Evolutionary conservation across 768 basidiomycete genomes (phyloP).

Genomic region (Cyclocybe cylindracea): DNA sequence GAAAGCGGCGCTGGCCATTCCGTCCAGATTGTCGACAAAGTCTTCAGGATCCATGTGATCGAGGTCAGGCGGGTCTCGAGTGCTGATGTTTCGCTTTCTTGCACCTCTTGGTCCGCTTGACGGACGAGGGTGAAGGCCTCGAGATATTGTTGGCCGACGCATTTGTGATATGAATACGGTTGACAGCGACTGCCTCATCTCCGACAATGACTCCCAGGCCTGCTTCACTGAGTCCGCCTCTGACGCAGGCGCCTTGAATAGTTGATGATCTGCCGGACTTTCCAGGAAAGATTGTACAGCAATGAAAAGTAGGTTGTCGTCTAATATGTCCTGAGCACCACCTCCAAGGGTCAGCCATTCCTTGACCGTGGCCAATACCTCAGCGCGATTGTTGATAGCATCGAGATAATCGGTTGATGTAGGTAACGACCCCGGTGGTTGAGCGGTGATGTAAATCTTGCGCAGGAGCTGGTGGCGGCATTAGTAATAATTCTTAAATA

Average conservation of each 20-base stretch:
- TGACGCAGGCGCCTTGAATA: slow-evolving; percentile 42
- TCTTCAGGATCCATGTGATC: slow-evolving; percentile 66
- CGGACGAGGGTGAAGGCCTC: slow-evolving; percentile 24
- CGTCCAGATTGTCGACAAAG: slow-evolving; percentile 77
- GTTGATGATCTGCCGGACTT: slow-evolving; percentile 50
- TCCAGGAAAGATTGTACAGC: slow-evolving; percentile 62
- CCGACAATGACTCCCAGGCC: slow-evolving; percentile 46
- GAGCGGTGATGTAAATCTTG: slow-evolving; percentile 67
- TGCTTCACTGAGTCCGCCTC: slow-evolving; percentile 46
- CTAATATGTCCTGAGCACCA: slow-evolving; percentile 78
- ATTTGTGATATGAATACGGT: slow-evolving; percentile 55
- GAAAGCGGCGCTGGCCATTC: slow-evolving; percentile 74
- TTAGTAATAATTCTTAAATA: slow-evolving; percentile 1
- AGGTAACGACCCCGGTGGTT: slow-evolving; percentile 41
- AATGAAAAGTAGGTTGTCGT: slow-evolving; percentile 65
- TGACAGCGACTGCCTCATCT: slow-evolving; percentile 41
- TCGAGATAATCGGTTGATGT: slow-evolving; percentile 48
- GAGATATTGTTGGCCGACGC: slow-evolving; percentile 52
- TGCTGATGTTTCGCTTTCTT: slow-evolving; percentile 36
- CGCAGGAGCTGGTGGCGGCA: slow-evolving; percentile 58
- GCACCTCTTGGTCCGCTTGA: slow-evolving; percentile 22
- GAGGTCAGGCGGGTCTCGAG: slow-evolving; percentile 58
- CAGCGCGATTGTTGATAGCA: slow-evolving; percentile 53
- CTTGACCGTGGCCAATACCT: slow-evolving; percentile 63
- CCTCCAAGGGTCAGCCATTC: slow-evolving; percentile 77